Conservation (phyloP, 2,329 filamentous ascomycete genomes). For the Epichloe typhina region DNA sequence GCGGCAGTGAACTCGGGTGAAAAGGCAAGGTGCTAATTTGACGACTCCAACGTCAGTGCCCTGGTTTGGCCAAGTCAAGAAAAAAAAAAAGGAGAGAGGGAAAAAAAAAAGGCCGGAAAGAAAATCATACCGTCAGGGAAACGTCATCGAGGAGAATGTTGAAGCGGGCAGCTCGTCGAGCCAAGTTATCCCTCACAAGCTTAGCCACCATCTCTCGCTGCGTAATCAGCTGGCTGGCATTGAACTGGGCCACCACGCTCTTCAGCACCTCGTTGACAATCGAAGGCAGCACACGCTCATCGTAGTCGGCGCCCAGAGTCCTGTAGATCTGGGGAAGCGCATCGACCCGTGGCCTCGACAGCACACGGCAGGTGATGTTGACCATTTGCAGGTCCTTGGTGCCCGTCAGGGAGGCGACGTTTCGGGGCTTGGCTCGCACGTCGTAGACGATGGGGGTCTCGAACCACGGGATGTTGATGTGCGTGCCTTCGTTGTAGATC, state of each 20-base stretch:
- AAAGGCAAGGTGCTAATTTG: constrained; percentile 51
- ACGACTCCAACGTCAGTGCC: neutral
- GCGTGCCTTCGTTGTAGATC: constrained; percentile 94
- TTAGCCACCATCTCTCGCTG: constrained; percentile 94
- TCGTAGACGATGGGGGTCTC: constrained; percentile 96
- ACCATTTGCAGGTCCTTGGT: constrained; percentile 99
- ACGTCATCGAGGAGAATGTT: constrained; percentile 98
- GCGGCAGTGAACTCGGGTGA: constrained; percentile 62
- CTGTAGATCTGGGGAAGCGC: constrained; percentile 94
- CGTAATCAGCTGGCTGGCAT: constrained; percentile 94
- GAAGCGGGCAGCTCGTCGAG: constrained; percentile 82
- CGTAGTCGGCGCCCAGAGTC: constrained; percentile 88
- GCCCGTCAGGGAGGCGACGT: constrained; percentile 94
- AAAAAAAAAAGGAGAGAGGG: too few relatives aligned
- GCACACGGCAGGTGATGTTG: constrained; percentile 98
- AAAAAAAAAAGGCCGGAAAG: neutral
- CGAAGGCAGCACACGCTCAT: constrained; percentile 89
- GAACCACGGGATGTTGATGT: constrained; percentile 90
- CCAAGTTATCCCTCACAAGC: constrained; percentile 85
- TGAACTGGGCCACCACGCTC: constrained; percentile 98
- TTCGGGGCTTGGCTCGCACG: constrained; percentile 92
- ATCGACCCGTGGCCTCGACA: constrained; percentile 77
- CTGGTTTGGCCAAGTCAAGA: neutral
- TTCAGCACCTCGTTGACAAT: constrained; percentile 99
- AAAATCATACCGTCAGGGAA: constrained; percentile 65